Base-by-base conservation (phyloP, 441 rosid genomes). In the Capsella rubella region DNA sequence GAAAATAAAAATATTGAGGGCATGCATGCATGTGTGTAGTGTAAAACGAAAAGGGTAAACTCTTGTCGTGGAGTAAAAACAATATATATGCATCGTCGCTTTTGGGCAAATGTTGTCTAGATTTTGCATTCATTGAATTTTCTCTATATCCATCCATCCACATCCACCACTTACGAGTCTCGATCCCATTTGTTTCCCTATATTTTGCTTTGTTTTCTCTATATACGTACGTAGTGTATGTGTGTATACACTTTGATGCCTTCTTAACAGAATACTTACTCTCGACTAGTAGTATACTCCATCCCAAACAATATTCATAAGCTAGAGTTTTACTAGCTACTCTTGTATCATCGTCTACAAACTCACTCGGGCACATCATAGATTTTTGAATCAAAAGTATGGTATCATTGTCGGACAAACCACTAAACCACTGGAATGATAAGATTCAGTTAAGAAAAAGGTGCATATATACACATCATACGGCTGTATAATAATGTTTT, bases 31-130 rank as follows among this genome's bases (percentile, higher is more conserved):
- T 21, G 25, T 21, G 25, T 21, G 0, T 21, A 21, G 25, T 21
- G 0, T 21, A 21, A 21, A 21, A 21, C 25, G 25, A 21, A 21
- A 74, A 67, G 59, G 57, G 42, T 39, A 0, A 42, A 54, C 12
- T 55, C 63, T 76, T 76, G 79, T 69, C 75, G 75, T 63, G 10
- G 21, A 56, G 75, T 62, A 39, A 69, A 76, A 14, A 6, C 25
- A 21, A 21, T 21, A 21, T 21, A 21, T 21, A 21, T 76, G 79
- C 39, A 7, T 76, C 47, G 79, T 76, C 79, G 75, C 79, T 75
- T 69, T 75, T 65, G 64, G 59, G 56, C 2, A 52, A 32, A 52
- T 76, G 61, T 70, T 76, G 75, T 34, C 27, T 28, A 54, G 11
- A 31, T 74, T 21, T 42, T 51, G 62, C 72, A 47, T 76, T 62